Conservation (phyloP, 345 rosid species). For the Eutrema yunnanense region DNA sequence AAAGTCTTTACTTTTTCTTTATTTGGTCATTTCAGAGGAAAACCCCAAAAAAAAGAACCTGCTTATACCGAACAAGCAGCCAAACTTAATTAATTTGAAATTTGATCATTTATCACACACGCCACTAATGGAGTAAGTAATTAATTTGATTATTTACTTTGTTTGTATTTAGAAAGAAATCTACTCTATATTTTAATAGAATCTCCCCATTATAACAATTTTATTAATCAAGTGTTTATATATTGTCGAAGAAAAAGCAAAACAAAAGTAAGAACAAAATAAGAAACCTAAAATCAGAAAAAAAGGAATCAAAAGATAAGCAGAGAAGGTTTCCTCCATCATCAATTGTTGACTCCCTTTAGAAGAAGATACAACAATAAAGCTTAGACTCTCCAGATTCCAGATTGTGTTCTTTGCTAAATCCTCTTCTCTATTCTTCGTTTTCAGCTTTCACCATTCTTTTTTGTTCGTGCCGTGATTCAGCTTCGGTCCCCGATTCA, state of each 20-base stretch:
- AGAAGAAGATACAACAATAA: not conserved
- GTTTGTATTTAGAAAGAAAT: not conserved
- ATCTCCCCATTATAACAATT: not conserved
- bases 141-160: not conserved
- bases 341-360: conserved; percentile 17
- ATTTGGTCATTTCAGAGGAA: not conserved
- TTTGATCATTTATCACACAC: not conserved
- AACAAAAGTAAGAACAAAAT: no score
- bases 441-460: not conserved
- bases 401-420: not conserved
- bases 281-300: no score
- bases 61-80: not conserved
- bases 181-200: not conserved
- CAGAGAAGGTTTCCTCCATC: conserved; percentile 23
- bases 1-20: not conserved
- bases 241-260: not conserved
- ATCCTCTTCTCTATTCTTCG: not conserved
- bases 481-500: not conserved
- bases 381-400: not conserved
- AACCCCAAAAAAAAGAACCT: not conserved
- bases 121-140: not conserved
- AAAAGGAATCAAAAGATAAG: no score
- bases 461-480: not conserved
- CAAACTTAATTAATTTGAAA: not conserved
- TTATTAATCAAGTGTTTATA: no score